Base-by-base conservation (phyloP, 2,329 filamentous ascomycete species). In the Trichoderma koningii region DNA sequence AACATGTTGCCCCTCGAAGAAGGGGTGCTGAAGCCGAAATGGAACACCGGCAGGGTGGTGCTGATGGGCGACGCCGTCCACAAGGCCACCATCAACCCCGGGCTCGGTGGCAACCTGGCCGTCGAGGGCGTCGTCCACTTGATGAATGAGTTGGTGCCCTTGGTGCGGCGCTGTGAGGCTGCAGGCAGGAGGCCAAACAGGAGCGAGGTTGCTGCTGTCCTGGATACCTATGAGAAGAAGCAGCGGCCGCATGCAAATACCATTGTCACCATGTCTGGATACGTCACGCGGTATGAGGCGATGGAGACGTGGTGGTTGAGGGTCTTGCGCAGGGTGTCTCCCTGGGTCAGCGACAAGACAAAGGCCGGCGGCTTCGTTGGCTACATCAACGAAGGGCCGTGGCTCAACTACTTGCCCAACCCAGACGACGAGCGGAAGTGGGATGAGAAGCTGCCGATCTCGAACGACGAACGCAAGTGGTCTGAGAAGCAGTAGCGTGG, bases 301-400 rank as follows among this genome's bases (percentile, higher is more conserved):
- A 62, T 62, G 59, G 59, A 62, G 38, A 62, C 59, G 5, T 62
- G 59, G 59, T 62, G 59, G 59, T 30, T 62, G 48, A 53, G 59
- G 59, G 12, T 53, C n/a, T 42, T 62, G 38, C 59, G 59, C n/a
- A 26, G 19, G 7, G 23, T 62, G 7, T 62, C 59, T n/a, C 59
- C 59, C 9, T 53, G 59, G 59, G n/a, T 62, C 26, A 62, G 59
- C 14, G 59, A 62, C 15, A 62, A 62, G 38, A 53, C 17, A 19
- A 62, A 62, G 12, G 48, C 59, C 0, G 26, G 41, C 7, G 38
- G n/a, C 12, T 62, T 45, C 4, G 59, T 53, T 30, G 59, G 48
- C 1, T 62, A 62, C 17, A 45, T 62, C 6, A 53, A 62, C n/a
- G 59, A 62, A 23, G 47, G 34, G 7, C 59, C 59, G 3, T 51